A percentile compares a stretch with the other conserved stretches of the same genome.
phyloP scores from a whole-genome alignment of 768 basidiomycete species.

The Boletales sp. region DNA sequence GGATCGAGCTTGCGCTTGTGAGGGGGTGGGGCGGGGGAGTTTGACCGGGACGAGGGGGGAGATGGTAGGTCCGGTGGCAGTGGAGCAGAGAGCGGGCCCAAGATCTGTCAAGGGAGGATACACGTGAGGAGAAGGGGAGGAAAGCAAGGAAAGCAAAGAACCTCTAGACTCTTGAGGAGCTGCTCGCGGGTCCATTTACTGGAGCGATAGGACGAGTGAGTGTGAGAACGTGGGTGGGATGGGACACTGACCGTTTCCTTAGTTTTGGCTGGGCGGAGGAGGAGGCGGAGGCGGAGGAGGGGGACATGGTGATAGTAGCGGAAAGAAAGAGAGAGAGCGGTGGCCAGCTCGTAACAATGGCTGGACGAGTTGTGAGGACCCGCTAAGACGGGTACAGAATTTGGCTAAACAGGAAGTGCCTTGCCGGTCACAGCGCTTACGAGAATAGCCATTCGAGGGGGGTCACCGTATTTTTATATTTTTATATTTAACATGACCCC shows the following conservation, averaged over 20 bases:
- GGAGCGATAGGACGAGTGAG: constrained; percentile 25
- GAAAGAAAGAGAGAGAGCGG: constrained; percentile 34
- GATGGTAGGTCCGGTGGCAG: constrained; percentile 45
- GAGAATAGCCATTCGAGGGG: constrained; percentile 9
- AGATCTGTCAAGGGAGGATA: constrained; percentile 30
- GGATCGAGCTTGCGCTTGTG: constrained; percentile 39
- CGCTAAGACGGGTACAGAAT: constrained; percentile 32
- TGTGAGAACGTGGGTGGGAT: constrained; percentile 10
- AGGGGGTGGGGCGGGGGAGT: constrained; percentile 36
- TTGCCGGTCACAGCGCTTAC: constrained; percentile 37
- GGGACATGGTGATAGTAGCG: constrained; percentile 37
- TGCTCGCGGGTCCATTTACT: constrained; percentile 35
- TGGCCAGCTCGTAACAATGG: constrained; percentile 41
- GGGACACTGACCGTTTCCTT: constrained; percentile 33
- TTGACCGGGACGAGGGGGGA: constrained; percentile 41
- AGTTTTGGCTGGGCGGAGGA: constrained; percentile 24
- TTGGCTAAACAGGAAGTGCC: constrained; percentile 33
- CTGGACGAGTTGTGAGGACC: constrained; percentile 32
- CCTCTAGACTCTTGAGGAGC: constrained; percentile 41
- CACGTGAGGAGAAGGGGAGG: constrained; percentile 16
- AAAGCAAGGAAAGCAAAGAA: constrained; percentile 15
- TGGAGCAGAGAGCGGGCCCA: constrained; percentile 36
- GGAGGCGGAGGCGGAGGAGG: constrained; percentile 17
- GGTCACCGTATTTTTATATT: too few relatives aligned
- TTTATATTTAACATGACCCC: too few relatives aligned